Evolutionary conservation across 108 stramenopile species (phyloP), one percentile per base, ranked within the genome.

Genomic region (Cyclotella kingstonii): DNA sequence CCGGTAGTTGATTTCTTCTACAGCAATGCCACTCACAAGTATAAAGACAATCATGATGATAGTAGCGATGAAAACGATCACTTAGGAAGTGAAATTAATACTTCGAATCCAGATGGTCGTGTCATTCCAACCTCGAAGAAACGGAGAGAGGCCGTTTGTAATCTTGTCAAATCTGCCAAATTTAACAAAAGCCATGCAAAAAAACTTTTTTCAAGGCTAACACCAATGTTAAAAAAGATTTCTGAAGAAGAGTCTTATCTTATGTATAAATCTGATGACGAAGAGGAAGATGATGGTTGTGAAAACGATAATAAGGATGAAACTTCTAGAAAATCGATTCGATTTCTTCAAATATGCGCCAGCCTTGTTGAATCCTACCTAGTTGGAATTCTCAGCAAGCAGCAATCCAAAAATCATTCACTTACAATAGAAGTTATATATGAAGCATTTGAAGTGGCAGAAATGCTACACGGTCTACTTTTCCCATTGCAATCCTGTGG

Each of bases 401-500:
- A 51, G 29, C 26, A 25, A 51, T 28, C 26, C 41, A 4, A 44
- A 12, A 38, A 28, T 23, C 19, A 29, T n/a, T 5, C 18, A 29
- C 28, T 29, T 8, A 5, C 31, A 41, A 26, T 63, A 3, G 51
- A 45, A 49, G 66, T 84, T 6, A 63, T 81, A 33, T 73, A 86
- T 11, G 85, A 88, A 52, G 81, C 79, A 6, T 74, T 86, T 29
- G 78, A 80, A 27, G 73, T 91, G 18, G 84, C 77, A 5, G 54
- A 63, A 42, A 45, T 60, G 17, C 58, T 96, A 30, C 93, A 96
- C 60, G 78, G 81, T 38, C 31, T 70, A 18, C 58, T 96, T 2
- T 82, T 94, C 21, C 54, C 70, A 21, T 54, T 96, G 31, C 64
- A 83, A 35, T 39, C 60, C 25, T 81, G 80, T 42, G 90, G 85